Evolutionary conservation across 129 eudicot genomes (phyloP).

Genomic region (Helianthus annuus): DNA sequence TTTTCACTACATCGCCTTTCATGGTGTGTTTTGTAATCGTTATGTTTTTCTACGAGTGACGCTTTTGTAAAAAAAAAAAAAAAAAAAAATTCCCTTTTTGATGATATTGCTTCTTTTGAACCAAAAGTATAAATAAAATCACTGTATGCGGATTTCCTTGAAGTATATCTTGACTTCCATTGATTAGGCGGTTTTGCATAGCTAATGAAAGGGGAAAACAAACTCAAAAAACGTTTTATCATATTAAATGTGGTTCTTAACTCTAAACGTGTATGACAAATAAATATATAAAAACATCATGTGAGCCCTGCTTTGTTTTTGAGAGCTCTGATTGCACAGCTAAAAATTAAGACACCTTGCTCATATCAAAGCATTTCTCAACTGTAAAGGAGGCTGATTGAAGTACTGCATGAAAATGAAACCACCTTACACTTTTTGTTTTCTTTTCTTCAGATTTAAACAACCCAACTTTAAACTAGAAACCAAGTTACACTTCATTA

Average conservation of each 20-base stretch:
- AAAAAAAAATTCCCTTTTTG: background rate
- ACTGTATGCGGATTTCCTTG: conserved; percentile 61
- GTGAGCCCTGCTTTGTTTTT: conserved; percentile 80
- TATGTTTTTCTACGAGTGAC: too few species aligned
- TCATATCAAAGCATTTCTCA: conserved; percentile 65
- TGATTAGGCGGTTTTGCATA: conserved; percentile 69
- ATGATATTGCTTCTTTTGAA: conserved; percentile 39
- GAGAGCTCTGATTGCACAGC: conserved; percentile 68
- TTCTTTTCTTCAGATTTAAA: too few species aligned
- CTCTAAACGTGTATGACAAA: background rate
- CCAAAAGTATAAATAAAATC: conserved; percentile 70
- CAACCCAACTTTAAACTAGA: too few species aligned
- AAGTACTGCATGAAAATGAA: conserved; percentile 36
- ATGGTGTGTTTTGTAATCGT: conserved; percentile 23
- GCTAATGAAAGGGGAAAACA: conserved; percentile 33
- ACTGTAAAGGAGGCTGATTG: conserved; percentile 31
- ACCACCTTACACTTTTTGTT: conserved; percentile 30
- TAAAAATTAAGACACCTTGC: conserved; percentile 55
- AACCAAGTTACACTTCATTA: too few species aligned
- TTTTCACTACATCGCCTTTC: conserved; percentile 30
- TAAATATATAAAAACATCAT: conserved; percentile 17
- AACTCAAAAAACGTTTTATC: background rate
- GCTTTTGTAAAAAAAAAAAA: too few species aligned
- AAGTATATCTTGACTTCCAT: conserved; percentile 74
- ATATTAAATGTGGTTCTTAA: background rate